Base-by-base conservation (phyloP, 768 basidiomycete genomes). In the Symmetrospora coprosmae region DNA sequence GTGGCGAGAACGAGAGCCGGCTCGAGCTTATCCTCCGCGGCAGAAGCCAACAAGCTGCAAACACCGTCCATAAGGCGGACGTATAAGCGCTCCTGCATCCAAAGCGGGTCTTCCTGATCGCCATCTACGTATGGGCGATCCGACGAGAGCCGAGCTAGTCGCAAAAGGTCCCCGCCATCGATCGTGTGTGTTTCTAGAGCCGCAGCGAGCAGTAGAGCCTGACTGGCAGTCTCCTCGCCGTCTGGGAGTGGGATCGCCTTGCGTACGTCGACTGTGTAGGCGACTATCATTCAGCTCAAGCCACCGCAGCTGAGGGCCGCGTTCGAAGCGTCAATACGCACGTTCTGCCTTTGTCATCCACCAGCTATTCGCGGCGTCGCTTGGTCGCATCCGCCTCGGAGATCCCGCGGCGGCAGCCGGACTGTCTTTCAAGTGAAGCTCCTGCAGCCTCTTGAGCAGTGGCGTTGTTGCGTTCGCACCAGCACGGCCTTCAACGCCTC, bases 1-100 rank as follows among this genome's bases (percentile, higher is more conserved):
- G 60, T 50, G 11, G 68, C 47, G 5, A 66, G 47, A 4, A 62
- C 37, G n/a, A 70, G 55, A 4, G 64, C 62, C 6, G 35, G n/a
- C n/a, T 63, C 63, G 2, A 30, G 19, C 23, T 23, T 14, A 4
- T 50, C 39, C 2, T 41, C 37, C 25, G 14, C 50, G 45, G 48
- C 23, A 19, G 19, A 16, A 11, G 33, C 17, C 30, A 62, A 37
- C 9, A 35, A 17, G 9, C 34, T 37, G 6, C 2, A 7, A 17
- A 48, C 27, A 11, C 35, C 34, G 3, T 37, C 46, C 2, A 63
- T 35, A 7, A 63, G 14, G 14, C 28, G 34, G 13, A 3, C 25
- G 47, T 48, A 63, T 14, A 35, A 31, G 21, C 48, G n/a, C 3
- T 27, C 46, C 9, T 48, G 34, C 3, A 2, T 34, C 62, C 62